These are phyloP conservation scores for Cymbomonas tetramitiformis DNA, from an alignment of 139 green algal genomes.

Conservation along the genomic window DNA sequence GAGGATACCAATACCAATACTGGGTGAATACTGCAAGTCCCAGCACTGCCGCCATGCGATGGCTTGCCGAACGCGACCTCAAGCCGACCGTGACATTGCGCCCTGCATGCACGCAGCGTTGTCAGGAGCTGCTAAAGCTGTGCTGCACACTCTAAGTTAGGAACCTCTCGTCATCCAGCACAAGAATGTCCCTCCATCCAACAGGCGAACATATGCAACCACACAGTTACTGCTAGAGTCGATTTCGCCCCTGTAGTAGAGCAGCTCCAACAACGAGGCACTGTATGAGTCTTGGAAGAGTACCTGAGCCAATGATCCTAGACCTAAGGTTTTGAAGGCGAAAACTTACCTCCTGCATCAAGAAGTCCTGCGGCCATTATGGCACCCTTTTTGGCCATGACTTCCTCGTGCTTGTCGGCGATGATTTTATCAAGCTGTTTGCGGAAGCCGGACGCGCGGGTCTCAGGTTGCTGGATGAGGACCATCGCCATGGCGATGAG, in stretches of 20 bases:
- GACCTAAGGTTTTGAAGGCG: too few species aligned
- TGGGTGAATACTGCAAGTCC: slow-evolving; percentile 85
- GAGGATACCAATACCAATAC: slow-evolving; percentile 97
- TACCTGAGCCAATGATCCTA: too few species aligned
- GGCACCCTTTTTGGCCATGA: slow-evolving; percentile 79
- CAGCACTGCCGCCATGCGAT: slow-evolving; percentile 68
- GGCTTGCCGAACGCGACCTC: slow-evolving; percentile 50
- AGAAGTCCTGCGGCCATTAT: slow-evolving; percentile 88
- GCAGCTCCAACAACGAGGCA: too few species aligned
- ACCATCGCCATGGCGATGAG: slow-evolving; percentile 82
- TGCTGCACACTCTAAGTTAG: too few species aligned
- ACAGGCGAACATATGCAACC: too few species aligned
- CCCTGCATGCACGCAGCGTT: too few species aligned
- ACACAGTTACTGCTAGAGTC: too few species aligned
- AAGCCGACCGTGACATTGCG: slow-evolving; percentile 78
- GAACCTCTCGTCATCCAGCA: too few species aligned
- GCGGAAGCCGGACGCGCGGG: slow-evolving; percentile 32
- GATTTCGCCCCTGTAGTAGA: too few species aligned
- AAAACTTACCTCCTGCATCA: slow-evolving; percentile 78
- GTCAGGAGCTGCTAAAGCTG: too few species aligned
- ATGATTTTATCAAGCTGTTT: slow-evolving; percentile 66
- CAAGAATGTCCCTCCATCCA: too few species aligned
- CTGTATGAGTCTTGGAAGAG: too few species aligned
- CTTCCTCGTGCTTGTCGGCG: slow-evolving; percentile 84
- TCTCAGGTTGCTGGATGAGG: slow-evolving; percentile 68